Evolutionary conservation across 225 moss, liverwort and hornwort species (phyloP), one percentile per base, ranked within the genome.

Genomic region (Bryoerythrophyllum caledonicum): DNA sequence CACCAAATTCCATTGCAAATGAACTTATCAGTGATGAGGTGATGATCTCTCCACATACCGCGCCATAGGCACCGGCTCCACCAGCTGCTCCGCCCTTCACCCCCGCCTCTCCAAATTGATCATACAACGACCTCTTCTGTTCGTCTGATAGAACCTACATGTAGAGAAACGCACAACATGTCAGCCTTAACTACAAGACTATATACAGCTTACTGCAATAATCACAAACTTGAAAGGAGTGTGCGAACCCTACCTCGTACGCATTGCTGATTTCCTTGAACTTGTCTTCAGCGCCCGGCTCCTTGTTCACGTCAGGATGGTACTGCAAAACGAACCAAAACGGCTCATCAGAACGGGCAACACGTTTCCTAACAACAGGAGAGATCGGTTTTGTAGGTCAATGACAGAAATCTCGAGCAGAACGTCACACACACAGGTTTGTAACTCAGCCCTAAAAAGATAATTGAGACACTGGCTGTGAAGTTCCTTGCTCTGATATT

Each of bases 201-300:
- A n/a, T n/a, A n/a, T n/a, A n/a, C n/a, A n/a, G n/a, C n/a, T n/a
- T n/a, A n/a, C n/a, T n/a, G n/a, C n/a, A n/a, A n/a, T n/a, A n/a
- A n/a, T n/a, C n/a, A n/a, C 34, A 34, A 34, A 34, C 5, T 34
- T 34, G 34, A 38, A 38, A 38, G 8, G 38, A 38, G 38, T 38
- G 38, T 38, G 38, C 38, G 38, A 81, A 67, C 57, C 65, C 54
- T 86, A 97, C 97, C 97, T 97, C 97, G 48, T 97, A 97, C 25
- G 97, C 97, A 82, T 86, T 97, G 81, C 97, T 97, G 72, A 97
- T 97, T 76, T 99, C 97, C 81, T 99, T 99, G 74, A 99, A 99
- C 63, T 93, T 99, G 0, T 99, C 94, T 78, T 99, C 97, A 24
- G 97, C 93, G 71, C 97, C 97, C 71, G 93, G 75, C 82, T 93